These are phyloP conservation scores for Panicum hallii DNA, from an alignment of 202 grass and related monocot species.

Conservation along the genomic window DNA sequence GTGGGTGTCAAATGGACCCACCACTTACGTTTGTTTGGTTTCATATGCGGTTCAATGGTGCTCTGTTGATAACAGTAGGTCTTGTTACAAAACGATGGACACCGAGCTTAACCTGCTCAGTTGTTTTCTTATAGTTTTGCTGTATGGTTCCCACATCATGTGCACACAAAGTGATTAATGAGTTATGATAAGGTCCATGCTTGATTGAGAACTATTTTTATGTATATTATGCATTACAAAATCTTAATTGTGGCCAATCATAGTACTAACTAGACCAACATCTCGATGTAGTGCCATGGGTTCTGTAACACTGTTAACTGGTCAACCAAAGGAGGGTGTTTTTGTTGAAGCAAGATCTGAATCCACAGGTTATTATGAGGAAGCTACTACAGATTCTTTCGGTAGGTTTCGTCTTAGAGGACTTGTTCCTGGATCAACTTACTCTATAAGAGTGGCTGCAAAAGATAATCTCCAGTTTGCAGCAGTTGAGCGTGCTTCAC, in stretches of 20 bases:
- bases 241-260: constrained; percentile 32
- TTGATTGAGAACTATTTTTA: constrained; percentile 23
- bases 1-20: not conserved
- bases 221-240: constrained; percentile 25
- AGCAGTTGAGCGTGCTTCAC: constrained; percentile 88
- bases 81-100: not conserved
- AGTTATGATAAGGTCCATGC: constrained; percentile 11
- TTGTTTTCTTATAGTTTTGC: constrained; percentile 19
- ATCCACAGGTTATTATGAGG: constrained; percentile 92
- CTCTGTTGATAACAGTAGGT: not conserved
- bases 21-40: not conserved
- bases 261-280: constrained; percentile 30
- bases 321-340: constrained; percentile 85
- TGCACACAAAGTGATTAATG: not conserved
- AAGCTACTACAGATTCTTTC: constrained; percentile 79
- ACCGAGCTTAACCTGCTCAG: not conserved
- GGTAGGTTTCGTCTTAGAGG: constrained; percentile 94
- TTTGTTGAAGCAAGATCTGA: constrained; percentile 95
- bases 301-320: constrained; percentile 86
- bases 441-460: constrained; percentile 77
- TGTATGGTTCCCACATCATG: constrained; percentile 15
- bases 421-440: constrained; percentile 85
- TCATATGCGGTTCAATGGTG: not conserved
- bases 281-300: constrained; percentile 90
- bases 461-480: constrained; percentile 62